phyloP scores from a whole-genome alignment of 129 eudicot genomes.

The Chrysanthemum makinoi region DNA sequence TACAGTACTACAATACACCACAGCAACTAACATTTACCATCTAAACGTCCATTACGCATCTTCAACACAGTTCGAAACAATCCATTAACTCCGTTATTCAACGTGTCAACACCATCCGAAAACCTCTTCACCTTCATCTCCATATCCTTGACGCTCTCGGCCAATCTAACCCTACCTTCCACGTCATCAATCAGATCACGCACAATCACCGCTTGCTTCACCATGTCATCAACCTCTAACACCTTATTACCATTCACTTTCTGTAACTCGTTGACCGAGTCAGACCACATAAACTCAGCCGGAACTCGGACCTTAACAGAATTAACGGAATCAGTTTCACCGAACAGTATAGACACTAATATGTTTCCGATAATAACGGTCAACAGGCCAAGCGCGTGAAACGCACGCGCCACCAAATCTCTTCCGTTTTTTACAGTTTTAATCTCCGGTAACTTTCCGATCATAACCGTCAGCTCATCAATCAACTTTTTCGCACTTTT shows the following conservation, averaged over 20 bases:
- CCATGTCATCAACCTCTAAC: constrained; percentile 32
- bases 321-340: too few species aligned
- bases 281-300: constrained; percentile 38
- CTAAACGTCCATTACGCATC: constrained; percentile 34
- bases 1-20: not conserved
- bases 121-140: constrained; percentile 18
- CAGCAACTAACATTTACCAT: constrained; percentile 9
- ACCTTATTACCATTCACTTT: constrained; percentile 8
- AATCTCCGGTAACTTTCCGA: constrained; percentile 32
- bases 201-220: constrained; percentile 14
- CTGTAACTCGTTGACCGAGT: constrained; percentile 32
- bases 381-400: constrained; percentile 39
- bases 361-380: constrained; percentile 33
- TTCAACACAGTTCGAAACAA: constrained; percentile 39
- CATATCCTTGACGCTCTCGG: constrained; percentile 37
- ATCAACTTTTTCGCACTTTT: constrained; percentile 31
- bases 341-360: constrained; percentile 22
- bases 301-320: constrained; percentile 28
- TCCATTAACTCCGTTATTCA: constrained; percentile 39
- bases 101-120: constrained; percentile 36
- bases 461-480: constrained; percentile 21
- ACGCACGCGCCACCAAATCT: constrained; percentile 37
- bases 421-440: constrained; percentile 17
- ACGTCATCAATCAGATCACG: constrained; percentile 23
- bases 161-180: constrained; percentile 24